Conservation (phyloP, 768 basidiomycete genomes). For the Mycena amicta region DNA sequence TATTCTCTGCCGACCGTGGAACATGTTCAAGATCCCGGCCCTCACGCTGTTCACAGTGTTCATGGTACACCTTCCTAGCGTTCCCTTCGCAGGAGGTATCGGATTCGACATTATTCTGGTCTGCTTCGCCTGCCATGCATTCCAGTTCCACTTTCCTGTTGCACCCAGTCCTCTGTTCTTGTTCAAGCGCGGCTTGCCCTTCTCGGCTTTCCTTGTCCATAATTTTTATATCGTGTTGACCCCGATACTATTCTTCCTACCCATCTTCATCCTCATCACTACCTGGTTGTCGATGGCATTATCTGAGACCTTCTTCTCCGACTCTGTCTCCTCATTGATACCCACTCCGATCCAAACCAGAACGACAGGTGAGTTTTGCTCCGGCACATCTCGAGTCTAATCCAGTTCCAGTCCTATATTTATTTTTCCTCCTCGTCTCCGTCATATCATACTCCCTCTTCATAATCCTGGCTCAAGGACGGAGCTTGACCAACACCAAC, state of each 20-base stretch:
- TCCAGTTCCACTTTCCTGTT: constrained; percentile 49
- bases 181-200: constrained; percentile 43
- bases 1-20: constrained; percentile 35
- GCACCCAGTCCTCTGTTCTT: constrained; percentile 49
- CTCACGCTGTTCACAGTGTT: constrained; percentile 43
- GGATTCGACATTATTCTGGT: constrained; percentile 46
- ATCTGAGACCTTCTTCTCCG: constrained; percentile 36
- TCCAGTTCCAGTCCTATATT: constrained; percentile 44
- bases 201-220: constrained; percentile 43
- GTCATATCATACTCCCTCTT: constrained; percentile 38
- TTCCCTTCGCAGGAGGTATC: constrained; percentile 41
- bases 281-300: constrained; percentile 53
- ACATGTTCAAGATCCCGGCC: constrained; percentile 34
- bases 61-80: constrained; percentile 41
- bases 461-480: constrained; percentile 33
- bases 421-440: constrained; percentile 36
- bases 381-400: too few species aligned
- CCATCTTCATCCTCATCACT: constrained; percentile 44
- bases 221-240: constrained; percentile 39
- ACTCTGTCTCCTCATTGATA: constrained; percentile 14
- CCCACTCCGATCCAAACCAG: constrained; percentile 53
- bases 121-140: constrained; percentile 41
- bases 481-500: constrained; percentile 3
- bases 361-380: too few species aligned
- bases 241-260: constrained; percentile 52